Evolutionary conservation across 2,329 filamentous ascomycete species (phyloP).

Genomic region (Helicocarpus griseus): DNA sequence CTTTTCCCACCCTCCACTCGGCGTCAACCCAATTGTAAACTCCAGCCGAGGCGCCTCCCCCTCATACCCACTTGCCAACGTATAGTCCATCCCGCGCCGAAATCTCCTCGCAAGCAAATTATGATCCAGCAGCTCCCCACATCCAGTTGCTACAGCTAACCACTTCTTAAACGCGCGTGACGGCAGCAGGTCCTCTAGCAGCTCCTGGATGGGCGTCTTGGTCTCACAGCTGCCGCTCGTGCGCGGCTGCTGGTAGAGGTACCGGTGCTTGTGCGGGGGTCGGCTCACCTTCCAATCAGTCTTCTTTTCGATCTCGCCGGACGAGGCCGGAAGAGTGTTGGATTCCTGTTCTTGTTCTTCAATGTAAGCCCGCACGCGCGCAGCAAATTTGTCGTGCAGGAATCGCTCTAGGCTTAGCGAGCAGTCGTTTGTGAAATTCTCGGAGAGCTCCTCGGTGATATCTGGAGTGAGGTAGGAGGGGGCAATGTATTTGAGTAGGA

Average conservation of each 20-base stretch:
- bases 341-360: constrained; percentile 50
- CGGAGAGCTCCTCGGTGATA: constrained; percentile 70
- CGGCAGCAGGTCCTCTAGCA: constrained; percentile 73
- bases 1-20: constrained; percentile 74
- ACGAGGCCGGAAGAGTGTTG: constrained; percentile 33
- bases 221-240: constrained; percentile 26
- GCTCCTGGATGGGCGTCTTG: constrained; percentile 58
- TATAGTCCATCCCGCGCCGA: constrained; percentile 80
- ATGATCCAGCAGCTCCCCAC: constrained; percentile 55
- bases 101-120: constrained; percentile 81
- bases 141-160: constrained; percentile 73
- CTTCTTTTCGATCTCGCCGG: constrained; percentile 48
- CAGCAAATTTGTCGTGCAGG: constrained; percentile 66
- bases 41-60: constrained; percentile 66
- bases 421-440: constrained; percentile 72
- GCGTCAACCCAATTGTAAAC: constrained; percentile 77
- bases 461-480: constrained; percentile 89
- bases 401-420: constrained; percentile 75
- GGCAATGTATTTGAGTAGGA: constrained; percentile 80
- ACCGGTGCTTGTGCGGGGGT: constrained; percentile 93
- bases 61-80: constrained; percentile 75
- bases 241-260: constrained; percentile 61
- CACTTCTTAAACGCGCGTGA: constrained; percentile 81
- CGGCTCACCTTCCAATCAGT: constrained; percentile 65
- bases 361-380: constrained; percentile 61